phyloP scores from a whole-genome alignment of 2,329 filamentous ascomycete species.

The Aspergillus eucalypticola region DNA sequence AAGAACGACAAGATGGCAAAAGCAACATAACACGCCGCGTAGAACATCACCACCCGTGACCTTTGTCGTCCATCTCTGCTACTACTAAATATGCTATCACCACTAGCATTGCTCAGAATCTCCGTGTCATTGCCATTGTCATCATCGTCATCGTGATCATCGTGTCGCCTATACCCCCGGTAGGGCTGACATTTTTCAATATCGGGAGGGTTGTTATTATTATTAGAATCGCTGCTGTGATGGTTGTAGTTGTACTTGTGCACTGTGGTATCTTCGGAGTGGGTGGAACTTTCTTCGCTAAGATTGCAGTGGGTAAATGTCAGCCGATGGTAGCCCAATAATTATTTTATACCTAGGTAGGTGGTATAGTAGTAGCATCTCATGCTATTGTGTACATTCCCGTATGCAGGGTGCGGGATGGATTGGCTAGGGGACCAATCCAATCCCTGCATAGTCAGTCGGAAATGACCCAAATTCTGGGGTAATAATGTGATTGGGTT shows the following conservation, averaged over 20 bases:
- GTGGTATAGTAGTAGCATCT: too few species aligned
- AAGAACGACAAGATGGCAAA: conserved; percentile 10
- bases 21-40: conserved; percentile 7
- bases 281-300: too few species aligned
- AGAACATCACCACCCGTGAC: conserved; percentile 1
- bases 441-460: too few species aligned
- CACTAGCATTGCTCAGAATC: not conserved
- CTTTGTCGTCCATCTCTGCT: not conserved
- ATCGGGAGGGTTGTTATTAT: not conserved
- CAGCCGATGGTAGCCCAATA: too few species aligned
- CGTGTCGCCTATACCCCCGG: not conserved
- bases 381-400: too few species aligned
- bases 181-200: conserved; percentile 2
- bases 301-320: too few species aligned
- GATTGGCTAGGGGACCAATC: too few species aligned
- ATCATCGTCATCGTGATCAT: not conserved
- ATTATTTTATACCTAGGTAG: too few species aligned
- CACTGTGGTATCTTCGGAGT: not conserved
- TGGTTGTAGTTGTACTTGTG: not conserved
- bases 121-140: not conserved
- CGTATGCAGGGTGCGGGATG: too few species aligned
- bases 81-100: not conserved
- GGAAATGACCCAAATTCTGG: too few species aligned
- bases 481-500: too few species aligned
- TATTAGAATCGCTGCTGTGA: not conserved